phyloP scores from a whole-genome alignment of 441 rosid species.

The Brassica hybrid region DNA sequence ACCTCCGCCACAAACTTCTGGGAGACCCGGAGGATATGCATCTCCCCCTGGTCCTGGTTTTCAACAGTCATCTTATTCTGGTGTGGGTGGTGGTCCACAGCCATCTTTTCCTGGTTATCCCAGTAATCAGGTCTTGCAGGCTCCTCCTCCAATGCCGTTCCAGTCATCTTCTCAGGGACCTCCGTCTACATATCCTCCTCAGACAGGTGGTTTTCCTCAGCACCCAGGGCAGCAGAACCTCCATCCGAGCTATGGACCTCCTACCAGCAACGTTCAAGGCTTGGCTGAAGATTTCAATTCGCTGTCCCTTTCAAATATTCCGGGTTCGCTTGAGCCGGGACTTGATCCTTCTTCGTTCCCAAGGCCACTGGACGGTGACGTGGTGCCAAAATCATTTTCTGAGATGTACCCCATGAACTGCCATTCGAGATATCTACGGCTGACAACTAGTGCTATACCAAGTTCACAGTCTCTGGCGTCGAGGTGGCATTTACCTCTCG shows the following conservation, averaged over 20 bases:
- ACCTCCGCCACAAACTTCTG: slow-evolving; percentile 56
- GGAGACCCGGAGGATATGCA: slow-evolving; percentile 51
- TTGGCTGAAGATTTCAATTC: slow-evolving; percentile 88
- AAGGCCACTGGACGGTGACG: slow-evolving; percentile 94
- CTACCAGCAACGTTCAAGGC: slow-evolving; percentile 65
- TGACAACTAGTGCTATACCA: slow-evolving; percentile 89
- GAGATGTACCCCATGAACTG: slow-evolving; percentile 84
- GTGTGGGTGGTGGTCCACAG: slow-evolving; percentile 49
- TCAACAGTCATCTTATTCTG: slow-evolving; percentile 61
- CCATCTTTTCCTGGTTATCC: slow-evolving; percentile 72
- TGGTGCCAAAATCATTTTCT: slow-evolving; percentile 69
- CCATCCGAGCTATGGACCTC: slow-evolving; percentile 65
- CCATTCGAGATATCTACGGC: slow-evolving; percentile 79
- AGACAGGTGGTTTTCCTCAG: slow-evolving; percentile 60
- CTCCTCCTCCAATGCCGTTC: slow-evolving; percentile 51
- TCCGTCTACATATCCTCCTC: slow-evolving; percentile 57
- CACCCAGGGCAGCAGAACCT: slow-evolving; percentile 65
- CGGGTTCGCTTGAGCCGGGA: slow-evolving; percentile 86
- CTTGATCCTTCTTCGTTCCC: slow-evolving; percentile 82
- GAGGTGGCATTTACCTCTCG: slow-evolving; percentile 99
- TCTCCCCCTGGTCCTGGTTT: slow-evolving; percentile 47
- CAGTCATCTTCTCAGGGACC: slow-evolving; percentile 65
- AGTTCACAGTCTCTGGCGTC: slow-evolving; percentile 89
- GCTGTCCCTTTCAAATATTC: slow-evolving; percentile 72
- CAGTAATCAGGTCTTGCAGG: slow-evolving; percentile 54